Conservation (phyloP, 2,329 filamentous ascomycete genomes). For the Penicillium italicum region DNA sequence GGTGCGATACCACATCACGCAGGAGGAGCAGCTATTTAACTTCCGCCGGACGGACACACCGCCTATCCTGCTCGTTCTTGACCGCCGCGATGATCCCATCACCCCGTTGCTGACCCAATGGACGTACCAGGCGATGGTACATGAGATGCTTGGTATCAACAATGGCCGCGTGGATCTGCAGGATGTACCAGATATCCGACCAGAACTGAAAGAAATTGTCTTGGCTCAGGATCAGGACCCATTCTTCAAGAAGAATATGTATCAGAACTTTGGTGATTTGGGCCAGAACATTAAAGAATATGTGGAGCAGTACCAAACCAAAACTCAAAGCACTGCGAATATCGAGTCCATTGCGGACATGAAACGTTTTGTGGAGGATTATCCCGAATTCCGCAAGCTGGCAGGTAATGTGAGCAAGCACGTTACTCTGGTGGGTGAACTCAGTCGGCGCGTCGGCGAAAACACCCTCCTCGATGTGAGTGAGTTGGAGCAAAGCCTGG, state of each 20-base stretch:
- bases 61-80: constrained; percentile 83
- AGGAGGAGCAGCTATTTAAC: constrained; percentile 95
- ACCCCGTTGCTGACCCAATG: constrained; percentile 93
- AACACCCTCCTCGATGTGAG: constrained; percentile 92
- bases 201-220: constrained; percentile 89
- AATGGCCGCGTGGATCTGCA: constrained; percentile 92
- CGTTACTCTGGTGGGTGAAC: constrained; percentile 89
- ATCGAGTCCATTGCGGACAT: constrained; percentile 97
- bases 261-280: constrained; percentile 91
- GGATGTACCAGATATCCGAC: constrained; percentile 75
- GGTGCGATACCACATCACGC: constrained; percentile 85
- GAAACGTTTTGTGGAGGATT: constrained; percentile 99
- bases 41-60: constrained; percentile 93
- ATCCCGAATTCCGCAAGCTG: constrained; percentile 93
- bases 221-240: constrained; percentile 95
- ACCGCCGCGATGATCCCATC: constrained; percentile 89
- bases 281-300: constrained; percentile 98
- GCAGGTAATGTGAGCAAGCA: constrained; percentile 99
- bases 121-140: constrained; percentile 99
- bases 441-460: constrained; percentile 80
- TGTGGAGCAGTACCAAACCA: constrained; percentile 95
- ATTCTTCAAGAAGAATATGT: constrained; percentile 99
- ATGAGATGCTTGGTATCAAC: constrained; percentile 87
- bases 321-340: constrained; percentile 93
- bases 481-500: constrained; percentile 92